Conservation (phyloP, 2,329 filamentous ascomycete genomes). For the Trichoderma brevicompactum region DNA sequence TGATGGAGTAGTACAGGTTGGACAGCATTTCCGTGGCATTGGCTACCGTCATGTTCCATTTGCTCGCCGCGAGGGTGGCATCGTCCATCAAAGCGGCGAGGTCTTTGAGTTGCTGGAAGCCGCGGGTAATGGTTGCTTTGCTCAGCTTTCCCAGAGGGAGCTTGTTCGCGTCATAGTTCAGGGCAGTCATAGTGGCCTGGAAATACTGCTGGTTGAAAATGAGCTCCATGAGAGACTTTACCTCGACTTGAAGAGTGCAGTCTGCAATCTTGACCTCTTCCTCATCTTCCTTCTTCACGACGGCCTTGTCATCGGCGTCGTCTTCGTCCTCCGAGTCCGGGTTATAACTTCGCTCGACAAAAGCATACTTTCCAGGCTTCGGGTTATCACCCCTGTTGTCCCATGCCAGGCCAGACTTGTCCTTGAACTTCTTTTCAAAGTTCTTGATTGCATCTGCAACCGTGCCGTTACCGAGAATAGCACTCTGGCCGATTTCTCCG, state of each 20-base stretch:
- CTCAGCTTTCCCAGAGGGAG: constrained; percentile 83
- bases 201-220: constrained; percentile 84
- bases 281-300: constrained; percentile 46
- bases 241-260: constrained; percentile 61
- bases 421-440: constrained; percentile 66
- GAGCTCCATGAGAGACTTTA: constrained; percentile 73
- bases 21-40: constrained; percentile 66
- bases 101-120: constrained; percentile 78
- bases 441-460: constrained; percentile 51
- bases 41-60: constrained; percentile 46
- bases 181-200: constrained; percentile 63
- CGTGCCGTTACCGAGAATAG: constrained; percentile 47
- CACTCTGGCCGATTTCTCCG: constrained; percentile 59
- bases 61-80: constrained; percentile 48
- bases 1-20: constrained; percentile 78
- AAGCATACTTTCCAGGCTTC: constrained; percentile 74
- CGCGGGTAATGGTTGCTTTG: constrained; percentile 73
- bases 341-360: constrained; percentile 78
- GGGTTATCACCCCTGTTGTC: constrained; percentile 57
- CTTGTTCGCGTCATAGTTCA: constrained; percentile 77
- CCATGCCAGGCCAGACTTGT: constrained; percentile 64
- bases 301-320: constrained; percentile 34
- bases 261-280: constrained; percentile 46
- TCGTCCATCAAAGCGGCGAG: constrained; percentile 69
- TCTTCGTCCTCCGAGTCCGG: constrained; percentile 62